Percentiles rank a stretch among this genome's conserved stretches.
Conservation (phyloP, 2,329 filamentous ascomycete genomes). For the Botryotinia calthae region DNA sequence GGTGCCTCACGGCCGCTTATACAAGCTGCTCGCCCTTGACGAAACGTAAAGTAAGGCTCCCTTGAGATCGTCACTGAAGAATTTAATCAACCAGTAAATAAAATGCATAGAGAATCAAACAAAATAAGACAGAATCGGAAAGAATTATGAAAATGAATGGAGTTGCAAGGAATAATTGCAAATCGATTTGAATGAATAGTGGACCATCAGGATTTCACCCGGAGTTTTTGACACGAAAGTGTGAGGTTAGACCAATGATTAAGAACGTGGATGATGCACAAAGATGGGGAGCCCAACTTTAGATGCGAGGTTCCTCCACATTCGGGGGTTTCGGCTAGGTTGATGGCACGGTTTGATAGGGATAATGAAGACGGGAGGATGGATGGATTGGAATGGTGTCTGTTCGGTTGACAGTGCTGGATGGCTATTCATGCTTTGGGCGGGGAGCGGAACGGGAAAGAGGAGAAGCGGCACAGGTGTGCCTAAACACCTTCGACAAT, state of each 20-base stretch:
- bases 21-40: background rate
- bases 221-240: constrained; percentile 15
- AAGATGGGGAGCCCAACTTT: constrained; percentile 16
- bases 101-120: background rate
- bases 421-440: background rate
- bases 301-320: constrained; percentile 15
- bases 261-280: background rate
- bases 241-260: background rate
- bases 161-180: constrained; percentile 5
- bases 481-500: background rate
- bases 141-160: background rate
- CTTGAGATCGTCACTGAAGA: constrained; percentile 5
- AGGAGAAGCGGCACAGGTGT: background rate
- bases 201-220: constrained; percentile 15
- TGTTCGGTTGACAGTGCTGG: background rate
- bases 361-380: constrained; percentile 1
- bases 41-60: constrained; percentile 13
- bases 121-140: background rate
- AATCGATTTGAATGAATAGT: background rate
- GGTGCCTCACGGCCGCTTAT: constrained; percentile 17
- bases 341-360: constrained; percentile 10
- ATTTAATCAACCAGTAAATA: background rate
- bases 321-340: constrained; percentile 6
- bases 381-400: background rate
- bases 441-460: background rate